Base-by-base conservation (phyloP, 805 yeast species). In the Phaffomyces antillensis region DNA sequence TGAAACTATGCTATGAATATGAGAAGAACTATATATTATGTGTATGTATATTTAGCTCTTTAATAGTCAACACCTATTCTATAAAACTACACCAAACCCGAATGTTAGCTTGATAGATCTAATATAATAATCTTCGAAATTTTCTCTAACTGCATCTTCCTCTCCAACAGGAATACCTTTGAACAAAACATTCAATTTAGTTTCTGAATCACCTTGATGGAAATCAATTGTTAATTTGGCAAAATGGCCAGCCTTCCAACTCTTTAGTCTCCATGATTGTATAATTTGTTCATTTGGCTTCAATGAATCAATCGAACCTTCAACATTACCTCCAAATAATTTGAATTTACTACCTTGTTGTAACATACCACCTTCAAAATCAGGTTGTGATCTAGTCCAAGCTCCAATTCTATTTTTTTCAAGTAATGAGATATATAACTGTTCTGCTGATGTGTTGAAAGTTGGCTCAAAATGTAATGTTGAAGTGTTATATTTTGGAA, bases 121-220 rank as follows among this genome's bases (percentile, higher is more conserved):
- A 42, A 93, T 81, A 62, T 93, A 93, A 66, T 89, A 86, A 49
- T 86, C 88, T 56, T 88, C 87, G 60, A 93, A 91, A 64, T 91
- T 93, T 36, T 72, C 76, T 58, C 81, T 78, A 35, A 86, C 96
- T 56, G 83, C 66, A 56, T 95, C 93, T 60, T 93, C 98, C 62
- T 93, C 95, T 13, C 98, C 99, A 35, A 91, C 73, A 16, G 99
- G 99, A 41, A 93, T 83, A 15, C 97, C 97, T 16, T 78, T 71
- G 78, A 91, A 88, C 37, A 73, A 70, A 17, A 89, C 88, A 48
- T 79, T 79, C 68, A 90, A 71, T 47, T 75, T 79, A 4, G 99
- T 93, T 56, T 89, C 97, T 37, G 85, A 76, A n/a, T 77, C 75
- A 26, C 91, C 93, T 60, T 87, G 87, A 46, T 77, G 77, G 52